These are phyloP conservation scores for Pseudotsuga menziesii DNA, from an alignment of 75 land plant genomes.

Conservation along the genomic window DNA sequence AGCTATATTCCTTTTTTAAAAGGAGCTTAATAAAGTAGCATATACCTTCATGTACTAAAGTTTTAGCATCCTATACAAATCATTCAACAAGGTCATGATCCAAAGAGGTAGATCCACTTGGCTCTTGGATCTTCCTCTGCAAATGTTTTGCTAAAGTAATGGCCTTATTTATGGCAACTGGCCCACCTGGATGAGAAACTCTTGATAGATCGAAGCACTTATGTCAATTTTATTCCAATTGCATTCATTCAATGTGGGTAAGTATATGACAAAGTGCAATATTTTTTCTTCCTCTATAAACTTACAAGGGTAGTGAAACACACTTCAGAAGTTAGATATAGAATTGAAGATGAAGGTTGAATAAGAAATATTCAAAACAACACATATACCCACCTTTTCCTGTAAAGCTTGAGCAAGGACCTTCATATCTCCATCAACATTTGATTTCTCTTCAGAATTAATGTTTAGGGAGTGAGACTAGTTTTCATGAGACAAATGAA, in stretches of 20 bases:
- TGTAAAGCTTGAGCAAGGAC: slow-evolving; percentile 82
- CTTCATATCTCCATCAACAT: slow-evolving; percentile 29
- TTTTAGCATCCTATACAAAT: slow-evolving; percentile 82
- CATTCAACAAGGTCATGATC: slow-evolving; percentile 71
- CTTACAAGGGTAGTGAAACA: too few species aligned
- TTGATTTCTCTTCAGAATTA: slow-evolving; percentile 6
- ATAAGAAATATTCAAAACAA: neutral
- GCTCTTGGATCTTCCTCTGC: slow-evolving; percentile 82
- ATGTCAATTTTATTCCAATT: too few species aligned
- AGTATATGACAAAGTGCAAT: too few species aligned
- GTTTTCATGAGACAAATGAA: slow-evolving; percentile 2
- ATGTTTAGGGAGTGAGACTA: neutral
- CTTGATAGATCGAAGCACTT: slow-evolving; percentile 30
- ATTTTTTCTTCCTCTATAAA: too few species aligned
- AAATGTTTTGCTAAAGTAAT: slow-evolving; percentile 90
- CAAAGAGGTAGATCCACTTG: slow-evolving; percentile 61
- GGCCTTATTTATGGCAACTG: slow-evolving; percentile 88
- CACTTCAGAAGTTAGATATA: too few species aligned
- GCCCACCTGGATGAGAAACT: slow-evolving; percentile 92
- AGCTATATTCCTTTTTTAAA: too few species aligned
- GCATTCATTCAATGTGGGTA: too few species aligned
- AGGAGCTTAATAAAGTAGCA: too few species aligned
- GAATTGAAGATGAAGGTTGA: too few species aligned
- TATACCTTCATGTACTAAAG: slow-evolving; percentile 46
- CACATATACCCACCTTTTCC: slow-evolving; percentile 57